phyloP scores from a whole-genome alignment of 2,329 filamentous ascomycete genomes.

The Fusarium sp. region DNA sequence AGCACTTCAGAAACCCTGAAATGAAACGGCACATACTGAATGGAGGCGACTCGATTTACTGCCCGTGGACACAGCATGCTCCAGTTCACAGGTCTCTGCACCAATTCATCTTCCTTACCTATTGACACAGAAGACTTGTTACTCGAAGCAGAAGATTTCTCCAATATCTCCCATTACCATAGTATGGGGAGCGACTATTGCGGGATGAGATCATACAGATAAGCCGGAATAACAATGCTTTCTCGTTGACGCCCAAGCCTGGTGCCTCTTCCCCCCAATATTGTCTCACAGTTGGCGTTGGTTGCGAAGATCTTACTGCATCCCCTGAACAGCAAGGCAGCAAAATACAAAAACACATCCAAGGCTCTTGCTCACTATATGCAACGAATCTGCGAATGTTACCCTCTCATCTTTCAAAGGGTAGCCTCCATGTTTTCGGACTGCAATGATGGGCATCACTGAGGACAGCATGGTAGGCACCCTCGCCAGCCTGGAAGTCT shows the following conservation, averaged over 20 bases:
- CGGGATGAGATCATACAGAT: not conserved
- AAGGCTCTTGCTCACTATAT: not conserved
- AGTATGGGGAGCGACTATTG: not conserved
- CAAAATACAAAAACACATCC: not conserved
- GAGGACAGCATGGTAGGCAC: not conserved
- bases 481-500: not conserved
- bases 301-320: not conserved
- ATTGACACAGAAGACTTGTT: not conserved
- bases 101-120: not conserved
- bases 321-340: not conserved
- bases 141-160: not conserved
- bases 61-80: not conserved
- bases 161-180: not conserved
- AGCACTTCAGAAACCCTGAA: not conserved
- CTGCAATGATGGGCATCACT: not conserved
- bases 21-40: not conserved
- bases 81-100: not conserved
- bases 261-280: not conserved
- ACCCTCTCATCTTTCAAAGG: not conserved
- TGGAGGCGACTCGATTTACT: not conserved
- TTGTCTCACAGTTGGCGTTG: not conserved
- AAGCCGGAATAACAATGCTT: not conserved
- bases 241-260: not conserved
- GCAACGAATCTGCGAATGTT: not conserved
- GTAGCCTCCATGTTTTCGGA: not conserved